Evolutionary conservation across 2,329 filamentous ascomycete genomes (phyloP).

Genomic region (Arthrinium phaeospermum): DNA sequence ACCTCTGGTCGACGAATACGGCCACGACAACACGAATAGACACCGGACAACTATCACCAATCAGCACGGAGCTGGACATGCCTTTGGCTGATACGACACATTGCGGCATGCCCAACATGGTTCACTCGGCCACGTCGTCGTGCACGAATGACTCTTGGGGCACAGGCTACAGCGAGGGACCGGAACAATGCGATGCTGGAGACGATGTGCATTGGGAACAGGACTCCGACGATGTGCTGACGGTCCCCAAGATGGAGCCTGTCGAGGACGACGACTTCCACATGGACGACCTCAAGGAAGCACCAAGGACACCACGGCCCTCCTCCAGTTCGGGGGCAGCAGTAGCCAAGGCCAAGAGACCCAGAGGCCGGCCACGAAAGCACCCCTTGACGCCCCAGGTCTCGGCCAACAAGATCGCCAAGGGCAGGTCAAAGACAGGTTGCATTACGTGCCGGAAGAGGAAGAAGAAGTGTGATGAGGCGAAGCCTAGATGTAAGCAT

Average conservation of each 20-base stretch:
- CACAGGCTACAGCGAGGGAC: conserved; percentile 43
- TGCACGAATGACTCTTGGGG: conserved; percentile 51
- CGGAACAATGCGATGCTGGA: conserved; percentile 43
- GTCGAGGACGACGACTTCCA: conserved; percentile 60
- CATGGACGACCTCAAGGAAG: conserved; percentile 57
- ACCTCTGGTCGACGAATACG: conserved; percentile 41
- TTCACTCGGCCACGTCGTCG: conserved; percentile 54
- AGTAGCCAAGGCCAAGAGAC: conserved; percentile 61
- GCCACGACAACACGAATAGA: conserved; percentile 39
- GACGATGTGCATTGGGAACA: conserved; percentile 55
- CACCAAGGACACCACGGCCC: conserved; percentile 40
- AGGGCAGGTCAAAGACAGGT: conserved; percentile 75
- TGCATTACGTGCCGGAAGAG: conserved; percentile 70
- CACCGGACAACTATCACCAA: conserved; percentile 58
- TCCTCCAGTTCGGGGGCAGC: conserved; percentile 29
- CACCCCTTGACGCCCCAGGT: conserved; percentile 66
- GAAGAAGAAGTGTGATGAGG: conserved; percentile 77
- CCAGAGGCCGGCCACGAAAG: conserved; percentile 83
- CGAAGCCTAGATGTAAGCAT: conserved; percentile 67
- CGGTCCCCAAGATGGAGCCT: conserved; percentile 63
- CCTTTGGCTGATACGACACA: conserved; percentile 40
- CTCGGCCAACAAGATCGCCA: conserved; percentile 72
- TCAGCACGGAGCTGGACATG: conserved; percentile 56
- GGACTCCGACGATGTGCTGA: conserved; percentile 49
- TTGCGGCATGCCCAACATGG: conserved; percentile 49